A percentile compares a stretch with the other conserved stretches of the same genome.
Conservation (phyloP, 352 stramenopile genomes). For the Globisporangium barbulae region DNA sequence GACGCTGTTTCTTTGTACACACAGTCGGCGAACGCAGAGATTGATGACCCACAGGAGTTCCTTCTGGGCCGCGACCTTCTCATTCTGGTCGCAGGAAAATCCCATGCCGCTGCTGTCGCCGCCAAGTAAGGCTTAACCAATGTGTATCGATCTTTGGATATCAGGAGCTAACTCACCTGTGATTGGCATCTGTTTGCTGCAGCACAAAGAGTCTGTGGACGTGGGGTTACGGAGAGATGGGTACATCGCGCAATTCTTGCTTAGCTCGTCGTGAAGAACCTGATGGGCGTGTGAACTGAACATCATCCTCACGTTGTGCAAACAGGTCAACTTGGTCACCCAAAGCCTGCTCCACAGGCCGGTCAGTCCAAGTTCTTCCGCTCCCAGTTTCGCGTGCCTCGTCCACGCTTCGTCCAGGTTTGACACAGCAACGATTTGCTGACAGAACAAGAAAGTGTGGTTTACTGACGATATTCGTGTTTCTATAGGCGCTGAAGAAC, state of each 20-base stretch:
- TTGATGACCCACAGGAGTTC: conserved; percentile 67
- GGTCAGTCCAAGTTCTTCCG: conserved; percentile 80
- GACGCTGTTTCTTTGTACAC: conserved; percentile 2
- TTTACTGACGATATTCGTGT: neutral
- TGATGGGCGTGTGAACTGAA: neutral
- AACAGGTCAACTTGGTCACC: conserved; percentile 62
- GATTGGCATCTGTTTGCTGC: neutral
- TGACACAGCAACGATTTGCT: neutral
- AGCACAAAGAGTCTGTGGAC: conserved; percentile 72
- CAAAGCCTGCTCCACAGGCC: conserved; percentile 40
- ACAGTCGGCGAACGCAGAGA: conserved; percentile 45
- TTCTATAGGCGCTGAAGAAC: conserved; percentile 46
- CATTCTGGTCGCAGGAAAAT: conserved; percentile 51
- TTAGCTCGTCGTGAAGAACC: neutral
- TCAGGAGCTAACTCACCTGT: neutral
- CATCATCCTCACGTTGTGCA: neutral
- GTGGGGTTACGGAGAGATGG: conserved; percentile 69
- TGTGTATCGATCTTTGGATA: conserved; percentile 1
- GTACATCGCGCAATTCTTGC: conserved; percentile 2
- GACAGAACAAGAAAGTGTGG: neutral
- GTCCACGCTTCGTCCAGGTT: conserved; percentile 67
- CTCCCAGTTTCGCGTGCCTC: conserved; percentile 67
- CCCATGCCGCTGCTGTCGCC: conserved; percentile 51
- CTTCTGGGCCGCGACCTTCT: conserved; percentile 70
- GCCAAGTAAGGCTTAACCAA: conserved; percentile 30